Evolutionary conservation across 2,329 filamentous ascomycete genomes (phyloP).

Genomic region (Ilyonectria mors-panacis): DNA sequence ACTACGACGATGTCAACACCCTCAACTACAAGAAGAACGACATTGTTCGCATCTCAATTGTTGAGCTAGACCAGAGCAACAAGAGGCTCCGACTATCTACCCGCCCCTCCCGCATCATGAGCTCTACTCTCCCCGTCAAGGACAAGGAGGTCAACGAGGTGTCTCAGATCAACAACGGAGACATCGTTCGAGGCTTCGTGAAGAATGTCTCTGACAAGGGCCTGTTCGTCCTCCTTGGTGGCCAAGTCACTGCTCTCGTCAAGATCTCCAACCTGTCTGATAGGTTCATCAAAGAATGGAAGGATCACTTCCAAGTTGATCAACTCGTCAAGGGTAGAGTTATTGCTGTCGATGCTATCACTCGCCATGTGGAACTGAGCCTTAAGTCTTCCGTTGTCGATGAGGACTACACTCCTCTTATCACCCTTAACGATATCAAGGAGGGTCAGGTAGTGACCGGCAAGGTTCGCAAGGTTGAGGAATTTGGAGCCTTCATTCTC

Average conservation of each 20-base stretch:
- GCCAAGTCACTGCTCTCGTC: conserved; percentile 85
- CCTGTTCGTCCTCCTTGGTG: conserved; percentile 87
- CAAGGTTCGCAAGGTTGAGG: conserved; percentile 92
- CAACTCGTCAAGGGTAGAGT: conserved; percentile 93
- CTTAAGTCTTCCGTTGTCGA: conserved; percentile 89
- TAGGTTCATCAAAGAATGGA: conserved; percentile 95
- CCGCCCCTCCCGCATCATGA: conserved; percentile 89
- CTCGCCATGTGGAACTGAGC: conserved; percentile 85
- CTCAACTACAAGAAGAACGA: conserved; percentile 85
- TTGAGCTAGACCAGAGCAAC: conserved; percentile 84
- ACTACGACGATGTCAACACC: conserved; percentile 86
- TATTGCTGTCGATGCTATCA: conserved; percentile 76
- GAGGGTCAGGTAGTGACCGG: conserved; percentile 88
- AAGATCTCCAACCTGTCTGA: conserved; percentile 92
- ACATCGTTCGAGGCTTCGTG: conserved; percentile 91
- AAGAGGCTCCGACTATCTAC: conserved; percentile 88
- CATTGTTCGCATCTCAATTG: conserved; percentile 87
- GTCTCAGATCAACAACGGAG: conserved; percentile 81
- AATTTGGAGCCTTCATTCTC: conserved; percentile 95
- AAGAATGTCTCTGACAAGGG: conserved; percentile 92
- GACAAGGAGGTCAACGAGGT: conserved; percentile 84
- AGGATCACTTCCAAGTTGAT: conserved; percentile 87
- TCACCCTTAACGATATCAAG: conserved; percentile 84
- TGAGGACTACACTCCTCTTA: conserved; percentile 80
- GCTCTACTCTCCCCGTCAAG: conserved; percentile 83